Evolutionary conservation across 2,329 filamentous ascomycete species (phyloP), one percentile per base, ranked within the genome.

Genomic region (Cladophialophora yegresii): DNA sequence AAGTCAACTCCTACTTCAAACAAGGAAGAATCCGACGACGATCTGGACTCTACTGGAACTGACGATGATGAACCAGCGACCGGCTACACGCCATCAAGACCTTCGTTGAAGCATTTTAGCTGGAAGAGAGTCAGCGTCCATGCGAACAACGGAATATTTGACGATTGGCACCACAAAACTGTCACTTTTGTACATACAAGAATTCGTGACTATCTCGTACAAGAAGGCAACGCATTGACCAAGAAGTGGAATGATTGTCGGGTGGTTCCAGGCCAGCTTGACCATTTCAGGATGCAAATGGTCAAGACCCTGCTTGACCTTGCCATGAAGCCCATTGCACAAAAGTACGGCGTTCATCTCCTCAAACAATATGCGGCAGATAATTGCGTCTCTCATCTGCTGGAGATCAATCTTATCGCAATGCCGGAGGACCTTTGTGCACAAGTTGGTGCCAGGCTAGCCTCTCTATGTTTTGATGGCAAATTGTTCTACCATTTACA

Each of bases 161-260:
- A 54, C 53, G 53, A 54, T 36, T 54, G 53, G 53, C 53, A 54
- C 28, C 53, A 20, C 26, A 32, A 30, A 28, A 54, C 53, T 16
- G 53, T 54, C 53, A 54, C 26, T 30, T 54, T 54, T 54, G 28
- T 30, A 36, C 53, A 54, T 30, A 30, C 53, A 54, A 54, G 53
- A 36, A 54, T 54, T 54, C 53, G 53, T 33, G 53, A 54, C 30
- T 54, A 54, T 54, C 53, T 54, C 20, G 53, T 54, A 20, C 53
- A 54, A 54, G 53, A 54, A 23, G 13, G 53, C 53, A 54, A 54
- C 26, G 28, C 53, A 6, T 54, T 22, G 10, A 54, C 53, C 53
- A 54, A 54, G 53, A 54, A 54, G 36, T 54, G 53, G 53, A n/a
- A 36, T 54, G 53, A 54, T 54, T 54, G 53, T 16, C 53, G 53